Evolutionary conservation across 2,329 filamentous ascomycete species (phyloP).

Genomic region (Ceratocystis papillata): DNA sequence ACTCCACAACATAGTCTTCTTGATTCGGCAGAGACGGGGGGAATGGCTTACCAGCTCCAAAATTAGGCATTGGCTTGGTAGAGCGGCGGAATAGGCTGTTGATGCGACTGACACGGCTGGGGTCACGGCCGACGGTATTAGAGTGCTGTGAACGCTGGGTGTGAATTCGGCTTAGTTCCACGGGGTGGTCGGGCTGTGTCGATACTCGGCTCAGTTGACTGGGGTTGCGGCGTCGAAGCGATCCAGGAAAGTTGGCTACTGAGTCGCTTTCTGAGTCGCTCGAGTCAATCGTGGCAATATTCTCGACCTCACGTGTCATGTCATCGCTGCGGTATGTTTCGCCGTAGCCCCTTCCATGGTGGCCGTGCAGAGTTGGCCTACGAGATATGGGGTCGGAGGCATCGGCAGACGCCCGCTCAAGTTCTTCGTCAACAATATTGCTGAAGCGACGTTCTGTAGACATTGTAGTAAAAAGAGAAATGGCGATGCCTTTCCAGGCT

Average conservation of each 20-base stretch:
- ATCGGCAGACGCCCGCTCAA: constrained; percentile 22
- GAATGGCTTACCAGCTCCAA: constrained; percentile 64
- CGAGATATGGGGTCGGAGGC: constrained; percentile 28
- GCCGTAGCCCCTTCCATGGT: constrained; percentile 33
- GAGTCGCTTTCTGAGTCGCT: constrained; percentile 31
- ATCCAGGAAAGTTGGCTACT: constrained; percentile 40
- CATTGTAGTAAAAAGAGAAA: not conserved
- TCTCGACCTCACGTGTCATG: not conserved
- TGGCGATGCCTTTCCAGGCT: not conserved
- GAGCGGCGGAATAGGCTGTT: constrained; percentile 38
- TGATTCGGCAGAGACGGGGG: constrained; percentile 57
- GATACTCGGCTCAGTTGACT: constrained; percentile 47
- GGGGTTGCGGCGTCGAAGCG: constrained; percentile 44
- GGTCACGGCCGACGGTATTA: constrained; percentile 54
- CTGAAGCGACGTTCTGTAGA: not conserved
- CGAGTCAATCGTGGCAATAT: constrained; percentile 37
- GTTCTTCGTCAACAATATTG: constrained; percentile 27
- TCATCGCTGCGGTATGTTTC: constrained; percentile 41
- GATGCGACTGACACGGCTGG: constrained; percentile 16
- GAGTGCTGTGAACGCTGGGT: constrained; percentile 61
- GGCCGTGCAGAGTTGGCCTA: constrained; percentile 28
- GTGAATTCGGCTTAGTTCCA: constrained; percentile 59
- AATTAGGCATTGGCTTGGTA: constrained; percentile 53
- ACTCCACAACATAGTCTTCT: constrained; percentile 74
- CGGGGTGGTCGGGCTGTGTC: constrained; percentile 56